Percentiles rank a stretch among this genome's conserved stretches.
phyloP scores from a whole-genome alignment of 2,329 filamentous ascomycete genomes.

The Lasiodiplodia citricola region DNA sequence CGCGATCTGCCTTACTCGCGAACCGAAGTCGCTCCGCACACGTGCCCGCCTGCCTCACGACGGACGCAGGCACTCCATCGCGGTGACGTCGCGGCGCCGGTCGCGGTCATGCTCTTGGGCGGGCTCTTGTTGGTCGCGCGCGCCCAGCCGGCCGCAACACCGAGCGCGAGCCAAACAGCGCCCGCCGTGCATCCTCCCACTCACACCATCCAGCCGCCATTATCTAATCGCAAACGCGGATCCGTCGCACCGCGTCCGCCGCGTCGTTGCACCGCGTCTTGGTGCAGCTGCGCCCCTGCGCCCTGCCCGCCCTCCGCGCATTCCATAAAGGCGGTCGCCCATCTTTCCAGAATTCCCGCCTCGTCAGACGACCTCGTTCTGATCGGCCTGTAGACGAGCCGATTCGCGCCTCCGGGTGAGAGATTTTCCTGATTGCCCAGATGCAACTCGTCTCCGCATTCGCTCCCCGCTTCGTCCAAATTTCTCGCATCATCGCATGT shows the following conservation, averaged over 20 bases:
- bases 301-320: constrained; percentile 6
- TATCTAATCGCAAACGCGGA: constrained; percentile 25
- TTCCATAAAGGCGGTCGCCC: constrained; percentile 1
- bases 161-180: background rate
- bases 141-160: background rate
- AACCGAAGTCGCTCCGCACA: constrained; percentile 17
- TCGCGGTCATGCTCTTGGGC: background rate
- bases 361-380: background rate
- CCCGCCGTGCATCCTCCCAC: constrained; percentile 9
- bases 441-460: constrained; percentile 14
- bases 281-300: constrained; percentile 23
- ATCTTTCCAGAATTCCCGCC: background rate
- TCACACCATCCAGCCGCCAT: constrained; percentile 22
- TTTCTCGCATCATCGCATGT: constrained; percentile 14
- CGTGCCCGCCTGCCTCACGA: constrained; percentile 3
- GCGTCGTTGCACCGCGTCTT: constrained; percentile 14
- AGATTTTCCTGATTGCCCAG: constrained; percentile 13
- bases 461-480: background rate
- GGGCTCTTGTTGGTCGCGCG: background rate
- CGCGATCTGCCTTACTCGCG: constrained; percentile 22
- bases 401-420: constrained; percentile 6
- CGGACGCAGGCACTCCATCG: background rate
- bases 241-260: constrained; percentile 20
- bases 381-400: background rate
- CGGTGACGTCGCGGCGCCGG: background rate